phyloP scores from a whole-genome alignment of 108 stramenopile genomes.

The Epithemia pelagica region DNA sequence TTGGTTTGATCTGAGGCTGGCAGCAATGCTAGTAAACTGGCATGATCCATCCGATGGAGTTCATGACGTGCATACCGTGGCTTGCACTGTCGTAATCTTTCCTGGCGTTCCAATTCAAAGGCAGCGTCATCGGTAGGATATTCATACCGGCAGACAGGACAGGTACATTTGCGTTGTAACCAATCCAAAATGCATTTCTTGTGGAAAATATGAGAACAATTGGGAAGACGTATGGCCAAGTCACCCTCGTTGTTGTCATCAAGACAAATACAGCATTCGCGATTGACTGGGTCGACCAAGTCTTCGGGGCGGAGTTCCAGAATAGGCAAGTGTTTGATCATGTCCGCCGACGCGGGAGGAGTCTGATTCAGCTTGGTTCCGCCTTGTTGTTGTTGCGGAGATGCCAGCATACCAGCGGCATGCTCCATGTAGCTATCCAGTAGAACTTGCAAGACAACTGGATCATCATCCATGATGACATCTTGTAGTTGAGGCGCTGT shows the following conservation, averaged over 20 bases:
- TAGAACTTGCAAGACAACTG: not conserved
- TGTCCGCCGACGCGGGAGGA: conserved; percentile 22
- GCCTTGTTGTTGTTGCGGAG: not conserved
- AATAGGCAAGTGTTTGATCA: conserved; percentile 24
- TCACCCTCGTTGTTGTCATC: conserved; percentile 40
- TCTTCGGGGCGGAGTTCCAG: conserved; percentile 47
- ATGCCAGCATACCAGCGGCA: no score
- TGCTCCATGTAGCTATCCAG: not conserved
- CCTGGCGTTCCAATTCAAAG: conserved; percentile 56
- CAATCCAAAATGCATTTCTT: conserved; percentile 40
- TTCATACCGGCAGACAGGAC: conserved; percentile 71
- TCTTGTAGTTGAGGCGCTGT: not conserved
- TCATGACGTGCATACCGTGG: conserved; percentile 57
- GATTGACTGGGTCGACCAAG: conserved; percentile 48
- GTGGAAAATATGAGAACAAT: conserved; percentile 65
- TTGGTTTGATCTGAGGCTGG: not conserved
- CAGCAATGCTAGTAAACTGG: conserved; percentile 27
- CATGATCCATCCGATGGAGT: conserved; percentile 37
- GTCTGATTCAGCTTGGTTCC: conserved; percentile 1
- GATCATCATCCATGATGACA: not conserved
- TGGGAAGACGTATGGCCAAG: conserved; percentile 37
- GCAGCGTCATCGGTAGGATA: conserved; percentile 52
- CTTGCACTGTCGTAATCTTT: conserved; percentile 54
- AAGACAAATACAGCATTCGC: conserved; percentile 77
- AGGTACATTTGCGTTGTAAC: conserved; percentile 65